These are phyloP conservation scores for Inonotus obliquus DNA, from an alignment of 1,284 basidiomycete species.

Conservation along the genomic window DNA sequence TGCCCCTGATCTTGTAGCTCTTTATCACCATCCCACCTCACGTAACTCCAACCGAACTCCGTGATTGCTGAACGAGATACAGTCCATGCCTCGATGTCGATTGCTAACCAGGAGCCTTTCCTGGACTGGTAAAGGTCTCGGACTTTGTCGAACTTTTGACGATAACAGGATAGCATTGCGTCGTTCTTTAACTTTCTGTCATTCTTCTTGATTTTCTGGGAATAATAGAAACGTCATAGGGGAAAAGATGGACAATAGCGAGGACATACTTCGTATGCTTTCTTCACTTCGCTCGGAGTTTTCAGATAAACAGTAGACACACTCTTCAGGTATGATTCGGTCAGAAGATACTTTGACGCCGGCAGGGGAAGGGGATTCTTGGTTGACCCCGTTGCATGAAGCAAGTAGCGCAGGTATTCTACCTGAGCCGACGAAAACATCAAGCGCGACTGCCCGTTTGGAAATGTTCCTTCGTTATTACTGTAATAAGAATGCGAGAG, in stretches of 20 bases:
- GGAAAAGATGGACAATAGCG: not conserved
- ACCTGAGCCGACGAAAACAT: constrained; percentile 79
- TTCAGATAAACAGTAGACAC: constrained; percentile 55
- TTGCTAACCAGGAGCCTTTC: constrained; percentile 62
- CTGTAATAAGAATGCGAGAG: not conserved
- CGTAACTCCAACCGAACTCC: constrained; percentile 66
- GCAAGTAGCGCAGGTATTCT: constrained; percentile 81
- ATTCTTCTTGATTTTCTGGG: constrained; percentile 66
- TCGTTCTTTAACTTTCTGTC: constrained; percentile 69
- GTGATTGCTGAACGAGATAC: constrained; percentile 62
- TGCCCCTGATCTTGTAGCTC: constrained; percentile 50
- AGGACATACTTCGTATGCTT: constrained; percentile 50
- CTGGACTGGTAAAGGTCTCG: constrained; percentile 58
- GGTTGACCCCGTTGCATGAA: constrained; percentile 69
- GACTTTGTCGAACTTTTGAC: constrained; percentile 60
- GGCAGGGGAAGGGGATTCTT: constrained; percentile 61
- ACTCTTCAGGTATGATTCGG: constrained; percentile 45
- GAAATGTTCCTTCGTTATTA: constrained; percentile 28
- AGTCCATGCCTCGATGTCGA: constrained; percentile 82
- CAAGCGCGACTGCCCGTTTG: constrained; percentile 62
- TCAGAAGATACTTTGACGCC: constrained; percentile 66
- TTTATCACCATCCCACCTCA: constrained; percentile 49
- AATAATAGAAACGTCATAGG: not conserved
- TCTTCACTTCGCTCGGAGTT: constrained; percentile 48
- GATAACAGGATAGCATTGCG: constrained; percentile 44